Evolutionary conservation across 1,284 basidiomycete genomes (phyloP).

Genomic region (Marasmius oreades): DNA sequence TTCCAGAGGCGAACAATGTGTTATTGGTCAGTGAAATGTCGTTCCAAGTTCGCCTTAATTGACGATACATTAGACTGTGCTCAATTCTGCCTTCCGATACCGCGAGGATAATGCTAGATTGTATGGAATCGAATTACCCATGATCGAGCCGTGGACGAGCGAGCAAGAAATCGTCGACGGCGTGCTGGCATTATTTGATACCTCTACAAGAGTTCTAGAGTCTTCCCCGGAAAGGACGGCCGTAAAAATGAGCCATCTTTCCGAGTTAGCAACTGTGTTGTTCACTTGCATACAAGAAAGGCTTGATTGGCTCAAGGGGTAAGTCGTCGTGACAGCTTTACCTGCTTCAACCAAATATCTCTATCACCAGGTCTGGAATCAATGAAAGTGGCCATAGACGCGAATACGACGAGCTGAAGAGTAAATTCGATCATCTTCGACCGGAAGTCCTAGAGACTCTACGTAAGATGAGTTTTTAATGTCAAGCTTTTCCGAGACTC

Average conservation of each 20-base stretch:
- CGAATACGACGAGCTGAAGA: constrained; percentile 56
- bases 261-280: constrained; percentile 65
- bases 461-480: constrained; percentile 44
- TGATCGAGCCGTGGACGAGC: constrained; percentile 85
- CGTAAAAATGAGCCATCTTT: constrained; percentile 33
- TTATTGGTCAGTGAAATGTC: constrained; percentile 48
- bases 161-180: constrained; percentile 64
- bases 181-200: constrained; percentile 70
- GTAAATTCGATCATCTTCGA: constrained; percentile 65
- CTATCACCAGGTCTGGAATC: constrained; percentile 38
- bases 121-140: constrained; percentile 75
- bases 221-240: constrained; percentile 23
- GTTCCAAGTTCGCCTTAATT: neutral
- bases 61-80: constrained; percentile 49
- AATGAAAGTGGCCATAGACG: constrained; percentile 43
- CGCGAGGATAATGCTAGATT: constrained; percentile 66
- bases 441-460: constrained; percentile 76
- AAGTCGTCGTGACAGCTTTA: constrained; percentile 17
- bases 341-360: neutral
- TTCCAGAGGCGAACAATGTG: constrained; percentile 74
- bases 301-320: constrained; percentile 67
- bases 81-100: constrained; percentile 71
- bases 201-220: constrained; percentile 54
- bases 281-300: constrained; percentile 76
- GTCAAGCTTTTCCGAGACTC: constrained; percentile 2